These are phyloP conservation scores for Malassezia obtusa DNA, from an alignment of 1,284 basidiomycete genomes.

Conservation along the genomic window DNA sequence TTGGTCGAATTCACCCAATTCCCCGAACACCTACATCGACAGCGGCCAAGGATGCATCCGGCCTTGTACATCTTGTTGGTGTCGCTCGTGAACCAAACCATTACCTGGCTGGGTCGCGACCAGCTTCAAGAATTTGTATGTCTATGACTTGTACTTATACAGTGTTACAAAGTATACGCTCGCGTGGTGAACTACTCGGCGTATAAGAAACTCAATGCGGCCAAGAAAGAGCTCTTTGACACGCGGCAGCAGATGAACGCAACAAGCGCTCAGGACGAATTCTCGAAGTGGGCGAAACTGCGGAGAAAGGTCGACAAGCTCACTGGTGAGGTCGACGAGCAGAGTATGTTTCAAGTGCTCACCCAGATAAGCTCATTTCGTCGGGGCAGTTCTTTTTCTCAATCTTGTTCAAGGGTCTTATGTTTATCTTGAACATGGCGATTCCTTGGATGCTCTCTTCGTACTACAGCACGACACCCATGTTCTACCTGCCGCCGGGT, in stretches of 20 bases:
- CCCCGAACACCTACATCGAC: neutral
- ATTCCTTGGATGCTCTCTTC: conserved; percentile 40
- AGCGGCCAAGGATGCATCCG: conserved; percentile 11
- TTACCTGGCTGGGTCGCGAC: conserved; percentile 15
- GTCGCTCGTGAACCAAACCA: conserved; percentile 16
- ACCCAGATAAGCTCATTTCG: conserved; percentile 21
- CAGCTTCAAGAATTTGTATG: conserved; percentile 11
- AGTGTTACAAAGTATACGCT: conserved; percentile 6
- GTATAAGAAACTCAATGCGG: conserved; percentile 16
- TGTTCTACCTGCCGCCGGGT: conserved; percentile 43
- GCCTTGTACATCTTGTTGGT: conserved; percentile 16
- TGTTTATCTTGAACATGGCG: conserved; percentile 36
- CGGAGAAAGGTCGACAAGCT: conserved; percentile 83
- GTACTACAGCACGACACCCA: conserved; percentile 39
- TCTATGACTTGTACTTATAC: conserved; percentile 2
- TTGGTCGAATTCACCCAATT: neutral
- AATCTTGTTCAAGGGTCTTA: conserved; percentile 29
- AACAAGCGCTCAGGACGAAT: conserved; percentile 92
- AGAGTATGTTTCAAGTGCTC: conserved; percentile 51
- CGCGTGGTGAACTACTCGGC: conserved; percentile 24
- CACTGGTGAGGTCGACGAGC: conserved; percentile 79
- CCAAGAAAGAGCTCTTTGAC: conserved; percentile 50
- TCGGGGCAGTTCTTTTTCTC: conserved; percentile 22
- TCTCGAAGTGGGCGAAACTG: conserved; percentile 96
- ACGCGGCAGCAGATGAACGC: conserved; percentile 72